Evolutionary conservation across 163 green algal species (phyloP).

Genomic region (Coccomyxa subellipsoidea): DNA sequence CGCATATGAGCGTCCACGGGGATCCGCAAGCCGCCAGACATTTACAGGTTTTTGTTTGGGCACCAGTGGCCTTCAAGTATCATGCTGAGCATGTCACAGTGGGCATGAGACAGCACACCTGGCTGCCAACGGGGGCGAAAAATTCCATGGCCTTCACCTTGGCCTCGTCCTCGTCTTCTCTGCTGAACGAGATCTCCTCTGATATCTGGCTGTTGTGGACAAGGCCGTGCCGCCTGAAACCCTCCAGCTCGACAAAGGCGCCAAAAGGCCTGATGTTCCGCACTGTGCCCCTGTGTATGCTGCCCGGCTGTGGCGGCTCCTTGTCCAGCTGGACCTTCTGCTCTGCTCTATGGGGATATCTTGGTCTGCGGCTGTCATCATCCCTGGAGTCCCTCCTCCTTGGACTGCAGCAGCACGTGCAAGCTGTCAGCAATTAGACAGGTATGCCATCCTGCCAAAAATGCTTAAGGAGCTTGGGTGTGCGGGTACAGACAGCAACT

Average conservation of each 20-base stretch:
- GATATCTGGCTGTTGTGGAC: conserved; percentile 69
- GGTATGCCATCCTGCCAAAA: background rate
- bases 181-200: conserved; percentile 51
- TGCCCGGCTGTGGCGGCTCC: background rate
- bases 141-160: conserved; percentile 68
- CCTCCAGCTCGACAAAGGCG: conserved; percentile 74
- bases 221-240: conserved; percentile 67
- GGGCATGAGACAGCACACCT: conserved; percentile 19
- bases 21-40: too few species aligned
- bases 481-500: too few species aligned
- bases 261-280: conserved; percentile 63
- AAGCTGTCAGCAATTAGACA: background rate
- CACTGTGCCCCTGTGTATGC: background rate
- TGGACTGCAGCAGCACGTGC: background rate
- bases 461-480: too few species aligned
- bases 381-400: background rate
- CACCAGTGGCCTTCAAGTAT: too few species aligned
- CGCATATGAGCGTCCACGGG: too few species aligned
- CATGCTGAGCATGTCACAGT: background rate
- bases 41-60: too few species aligned
- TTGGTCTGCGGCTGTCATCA: background rate
- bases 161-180: conserved; percentile 60
- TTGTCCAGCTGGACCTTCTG: background rate
- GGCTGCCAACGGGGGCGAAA: conserved; percentile 37
- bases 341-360: too few species aligned